Conservation (phyloP, 805 yeast species). For the Myxozyma vanderwaltii region DNA sequence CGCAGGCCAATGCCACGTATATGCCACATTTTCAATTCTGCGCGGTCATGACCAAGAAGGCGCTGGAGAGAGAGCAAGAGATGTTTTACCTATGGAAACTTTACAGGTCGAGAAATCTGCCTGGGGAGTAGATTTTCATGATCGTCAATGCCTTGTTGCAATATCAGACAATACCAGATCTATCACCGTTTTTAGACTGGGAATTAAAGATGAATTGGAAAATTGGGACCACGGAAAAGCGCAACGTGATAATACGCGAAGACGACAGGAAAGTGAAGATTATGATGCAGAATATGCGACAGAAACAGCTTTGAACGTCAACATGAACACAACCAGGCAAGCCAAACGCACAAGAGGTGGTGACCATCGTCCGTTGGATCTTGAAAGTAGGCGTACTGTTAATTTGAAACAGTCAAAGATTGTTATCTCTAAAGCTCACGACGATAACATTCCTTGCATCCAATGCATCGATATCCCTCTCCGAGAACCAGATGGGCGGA, state of each 20-base stretch:
- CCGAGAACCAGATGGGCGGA: not conserved
- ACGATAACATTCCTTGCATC: slow-evolving; percentile 27
- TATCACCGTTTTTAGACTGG: slow-evolving; percentile 26
- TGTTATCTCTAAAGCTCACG: slow-evolving; percentile 23
- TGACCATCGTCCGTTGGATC: not conserved
- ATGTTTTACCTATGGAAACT: slow-evolving; percentile 14
- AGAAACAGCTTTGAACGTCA: not conserved
- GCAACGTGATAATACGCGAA: not conserved
- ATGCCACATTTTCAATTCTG: slow-evolving; percentile 17
- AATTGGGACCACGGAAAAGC: slow-evolving; percentile 11
- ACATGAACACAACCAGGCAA: not conserved
- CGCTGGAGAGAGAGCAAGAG: slow-evolving; percentile 7
- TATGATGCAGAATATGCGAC: not conserved
- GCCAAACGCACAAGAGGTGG: slow-evolving; percentile 2
- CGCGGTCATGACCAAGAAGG: slow-evolving; percentile 9
- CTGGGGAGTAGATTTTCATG: slow-evolving; percentile 30
- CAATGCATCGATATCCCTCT: slow-evolving; percentile 20
- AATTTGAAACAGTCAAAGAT: slow-evolving; percentile 8
- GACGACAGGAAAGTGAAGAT: slow-evolving; percentile 3
- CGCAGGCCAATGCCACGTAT: slow-evolving; percentile 26
- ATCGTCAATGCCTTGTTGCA: slow-evolving; percentile 20
- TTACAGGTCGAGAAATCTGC: slow-evolving; percentile 29
- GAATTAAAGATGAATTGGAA: slow-evolving; percentile 9
- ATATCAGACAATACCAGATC: slow-evolving; percentile 27
- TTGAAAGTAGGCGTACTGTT: not conserved